Evolutionary conservation across 1,139 yeast species (phyloP).

Genomic region (Kodamaea alishanica): DNA sequence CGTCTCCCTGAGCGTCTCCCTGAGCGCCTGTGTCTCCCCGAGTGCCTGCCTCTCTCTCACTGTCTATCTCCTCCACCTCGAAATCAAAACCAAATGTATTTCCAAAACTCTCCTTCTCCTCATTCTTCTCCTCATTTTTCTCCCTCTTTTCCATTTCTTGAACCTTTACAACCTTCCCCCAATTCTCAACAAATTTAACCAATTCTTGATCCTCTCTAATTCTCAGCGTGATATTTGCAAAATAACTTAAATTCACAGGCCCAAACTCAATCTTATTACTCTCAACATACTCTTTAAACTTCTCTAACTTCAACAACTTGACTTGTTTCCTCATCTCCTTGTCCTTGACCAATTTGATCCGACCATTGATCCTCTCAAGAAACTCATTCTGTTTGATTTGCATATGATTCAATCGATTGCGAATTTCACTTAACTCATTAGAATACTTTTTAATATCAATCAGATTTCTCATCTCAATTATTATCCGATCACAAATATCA

Average conservation of each 20-base stretch:
- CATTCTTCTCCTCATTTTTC: slow-evolving; percentile 1
- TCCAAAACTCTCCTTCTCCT: slow-evolving; percentile 1
- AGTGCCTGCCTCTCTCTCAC: slow-evolving; percentile 2
- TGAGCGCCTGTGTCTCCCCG: background rate
- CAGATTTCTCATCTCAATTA: slow-evolving; percentile 16
- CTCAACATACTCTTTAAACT: slow-evolving; percentile 7
- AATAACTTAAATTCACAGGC: slow-evolving; percentile 4
- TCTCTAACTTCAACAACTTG: slow-evolving; percentile 4
- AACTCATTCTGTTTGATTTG: slow-evolving; percentile 20
- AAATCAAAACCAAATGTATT: slow-evolving; percentile 6
- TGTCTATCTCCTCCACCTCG: slow-evolving; percentile 7
- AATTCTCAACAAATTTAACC: slow-evolving; percentile 4
- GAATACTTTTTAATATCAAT: slow-evolving; percentile 26
- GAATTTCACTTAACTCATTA: slow-evolving; percentile 22
- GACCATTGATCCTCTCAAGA: slow-evolving; percentile 7
- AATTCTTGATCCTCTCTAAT: slow-evolving; percentile 7
- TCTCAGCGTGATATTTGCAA: slow-evolving; percentile 5
- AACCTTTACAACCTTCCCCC: slow-evolving; percentile 9
- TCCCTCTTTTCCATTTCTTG: slow-evolving; percentile 6
- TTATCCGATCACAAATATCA: slow-evolving; percentile 26
- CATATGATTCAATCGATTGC: slow-evolving; percentile 33
- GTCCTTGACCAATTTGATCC: slow-evolving; percentile 2
- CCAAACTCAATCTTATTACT: slow-evolving; percentile 15
- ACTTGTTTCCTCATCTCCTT: slow-evolving; percentile 1
- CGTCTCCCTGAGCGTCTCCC: background rate